Evolutionary conservation across 345 rosid genomes (phyloP), one percentile per base, ranked within the genome.

Genomic region (Linum lewisii): DNA sequence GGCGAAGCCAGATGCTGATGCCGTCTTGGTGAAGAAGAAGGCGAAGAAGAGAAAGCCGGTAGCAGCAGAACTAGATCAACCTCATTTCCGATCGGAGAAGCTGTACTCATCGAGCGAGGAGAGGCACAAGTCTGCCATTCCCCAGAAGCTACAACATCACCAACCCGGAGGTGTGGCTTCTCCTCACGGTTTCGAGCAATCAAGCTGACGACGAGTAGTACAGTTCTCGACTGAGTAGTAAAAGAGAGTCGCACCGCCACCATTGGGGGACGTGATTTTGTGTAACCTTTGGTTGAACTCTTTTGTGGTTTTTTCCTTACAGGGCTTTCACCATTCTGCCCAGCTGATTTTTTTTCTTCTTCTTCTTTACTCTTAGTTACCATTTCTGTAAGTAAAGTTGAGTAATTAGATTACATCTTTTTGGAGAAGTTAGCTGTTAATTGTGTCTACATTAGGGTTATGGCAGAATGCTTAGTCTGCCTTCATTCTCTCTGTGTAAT

Each of bases 41-140:
- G 70, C 52, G 9, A 86, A 79, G 74, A 78, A 79, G 74, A 78
- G 81, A 75, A 91, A 84, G 60, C 65, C 83, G 0, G 92, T 81
- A 53, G 57, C 56, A n/a, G 57, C 56, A n/a, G 79, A 70, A 62
- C 44, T 57, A 62, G 81, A 78, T 47, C 84, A 75, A 63, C 56
- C 84, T 63, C 75, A 60, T 34, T 37, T 57, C 22, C 62, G 69
- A 4, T 7, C 59, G 18, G 69, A 70, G 49, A 70, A 70, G 66
- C 49, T 55, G 37, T 57, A 63, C 22, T 38, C 50, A 26, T 62
- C 52, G 25, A 58, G 57, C 6, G 79, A 73, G 44, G 82, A 79
- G 57, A 57, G 78, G 57, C 70, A 47, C 54, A 54, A 76, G 67
- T 75, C 78, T 0, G 51, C 38, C 56, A 57, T 69, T 53, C 67